phyloP scores from a whole-genome alignment of 2,329 filamentous ascomycete genomes.

The Emmonsia crescens region DNA sequence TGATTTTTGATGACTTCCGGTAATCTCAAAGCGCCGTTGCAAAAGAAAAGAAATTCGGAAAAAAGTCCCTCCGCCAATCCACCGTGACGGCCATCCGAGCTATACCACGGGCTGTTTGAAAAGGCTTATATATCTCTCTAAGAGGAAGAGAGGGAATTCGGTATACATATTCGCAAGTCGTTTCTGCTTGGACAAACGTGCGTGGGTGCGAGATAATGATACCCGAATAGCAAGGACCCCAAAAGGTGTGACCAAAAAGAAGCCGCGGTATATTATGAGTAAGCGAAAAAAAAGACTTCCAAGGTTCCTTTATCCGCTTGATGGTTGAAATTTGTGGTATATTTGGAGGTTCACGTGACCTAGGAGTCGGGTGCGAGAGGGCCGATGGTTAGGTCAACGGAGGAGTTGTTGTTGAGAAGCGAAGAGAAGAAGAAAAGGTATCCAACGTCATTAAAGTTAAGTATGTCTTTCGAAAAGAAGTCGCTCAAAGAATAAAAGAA shows the following conservation, averaged over 20 bases:
- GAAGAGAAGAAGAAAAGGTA: slow-evolving; percentile 17
- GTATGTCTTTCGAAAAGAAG: slow-evolving; percentile 20
- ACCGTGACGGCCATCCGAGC: background rate
- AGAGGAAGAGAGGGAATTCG: background rate
- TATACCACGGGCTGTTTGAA: background rate
- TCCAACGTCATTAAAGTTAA: slow-evolving; percentile 25
- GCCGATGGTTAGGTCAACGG: background rate
- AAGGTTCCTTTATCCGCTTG: background rate
- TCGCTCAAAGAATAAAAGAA: slow-evolving; percentile 27
- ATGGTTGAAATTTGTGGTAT: background rate
- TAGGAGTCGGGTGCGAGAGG: too few relatives aligned
- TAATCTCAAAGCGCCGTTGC: background rate
- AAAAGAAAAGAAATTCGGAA: background rate
- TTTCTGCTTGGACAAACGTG: background rate
- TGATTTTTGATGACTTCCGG: background rate
- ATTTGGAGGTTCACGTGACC: background rate
- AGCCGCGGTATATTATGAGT: background rate
- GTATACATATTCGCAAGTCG: background rate
- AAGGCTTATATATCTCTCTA: background rate
- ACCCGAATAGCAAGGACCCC: background rate
- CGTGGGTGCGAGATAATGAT: background rate
- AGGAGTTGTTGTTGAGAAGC: slow-evolving; percentile 5
- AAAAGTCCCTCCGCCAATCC: background rate
- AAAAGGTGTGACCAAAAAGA: background rate
- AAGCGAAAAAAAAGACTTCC: background rate